Base-by-base conservation (phyloP, 78 protist species). In the Dictyostelium purpureum region DNA sequence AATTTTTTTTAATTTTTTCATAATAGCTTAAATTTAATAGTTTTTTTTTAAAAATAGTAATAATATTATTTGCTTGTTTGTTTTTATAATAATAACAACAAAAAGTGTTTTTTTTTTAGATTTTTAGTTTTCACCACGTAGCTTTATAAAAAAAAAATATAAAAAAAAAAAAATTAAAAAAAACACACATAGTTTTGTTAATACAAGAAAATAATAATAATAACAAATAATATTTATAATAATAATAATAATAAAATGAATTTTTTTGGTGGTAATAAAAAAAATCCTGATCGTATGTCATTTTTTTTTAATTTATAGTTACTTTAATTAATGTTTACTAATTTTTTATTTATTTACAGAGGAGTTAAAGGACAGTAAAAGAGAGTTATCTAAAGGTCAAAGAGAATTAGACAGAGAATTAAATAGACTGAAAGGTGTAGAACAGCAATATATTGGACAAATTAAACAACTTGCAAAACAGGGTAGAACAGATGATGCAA, bases 351-450 rank as follows among this genome's bases (percentile, higher is more conserved):
- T n/a, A 10, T 35, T 4, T 11, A 49, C 10, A 82, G 90, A 82
- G 79, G 80, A 37, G 43, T 40, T 82, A 56, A 67, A 82, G 70
- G 90, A 82, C 11, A 37, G 47, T 24, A 82, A 82, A 56, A 82
- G 79, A 82, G 90, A 70, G 37, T 70, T 82, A 42, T 69, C 31
- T n/a, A 67, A 67, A 38, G 74, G 79, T 38, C 56, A 51, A 54
- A 37, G 90, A 59, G 90, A 82, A 49, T 37, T 82, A 31, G 90
- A 82, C 70, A 67, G 79, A 82, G 79, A 82, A 63, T 47, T 82
- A 38, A 28, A 49, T 26, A 56, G 77, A 49, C 33, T 82, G 19
- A 74, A 70, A 18, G 21, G 26, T 40, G 69, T 49, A 19, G 90
- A 82, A 47, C 74, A 82, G 42, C 35, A 43, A 3, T 31, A 37